Conservation (phyloP, 1,139 yeast genomes). For the Candida sojae region DNA sequence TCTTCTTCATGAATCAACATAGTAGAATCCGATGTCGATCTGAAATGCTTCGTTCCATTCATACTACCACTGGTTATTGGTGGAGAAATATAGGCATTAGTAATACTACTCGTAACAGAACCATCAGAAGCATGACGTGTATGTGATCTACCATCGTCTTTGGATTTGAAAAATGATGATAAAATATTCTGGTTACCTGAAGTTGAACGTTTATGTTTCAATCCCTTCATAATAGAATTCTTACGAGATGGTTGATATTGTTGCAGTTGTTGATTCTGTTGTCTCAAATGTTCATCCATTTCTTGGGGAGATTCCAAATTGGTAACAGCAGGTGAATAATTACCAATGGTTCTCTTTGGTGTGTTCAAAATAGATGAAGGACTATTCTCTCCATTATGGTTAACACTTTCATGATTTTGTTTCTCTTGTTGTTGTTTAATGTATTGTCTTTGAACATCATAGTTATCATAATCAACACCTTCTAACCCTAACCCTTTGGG, state of each 20-base stretch:
- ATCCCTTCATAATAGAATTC: slow-evolving; percentile 27
- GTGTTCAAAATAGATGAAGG: slow-evolving; percentile 6
- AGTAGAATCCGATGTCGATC: slow-evolving; percentile 44
- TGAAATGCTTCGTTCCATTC: slow-evolving; percentile 25
- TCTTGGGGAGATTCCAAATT: slow-evolving; percentile 27
- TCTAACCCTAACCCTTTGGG: slow-evolving; percentile 46
- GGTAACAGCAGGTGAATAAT: slow-evolving; percentile 38
- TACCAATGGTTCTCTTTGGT: slow-evolving; percentile 13
- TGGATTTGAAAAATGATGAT: slow-evolving; percentile 30
- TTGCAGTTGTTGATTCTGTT: slow-evolving; percentile 9
- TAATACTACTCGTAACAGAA: slow-evolving; percentile 24
- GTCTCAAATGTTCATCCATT: slow-evolving; percentile 4
- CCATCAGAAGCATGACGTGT: slow-evolving; percentile 47
- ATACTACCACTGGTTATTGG: slow-evolving; percentile 36
- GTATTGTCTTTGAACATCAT: slow-evolving; percentile 7
- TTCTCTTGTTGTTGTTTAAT: slow-evolving; percentile 9
- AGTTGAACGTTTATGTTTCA: slow-evolving; percentile 44
- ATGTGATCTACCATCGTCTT: slow-evolving; percentile 26
- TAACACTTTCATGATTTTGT: background rate
- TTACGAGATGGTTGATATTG: slow-evolving; percentile 7
- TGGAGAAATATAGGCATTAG: slow-evolving; percentile 45
- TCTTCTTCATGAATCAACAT: slow-evolving; percentile 10
- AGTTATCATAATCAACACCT: slow-evolving; percentile 30
- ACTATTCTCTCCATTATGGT: background rate
- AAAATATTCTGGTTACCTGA: slow-evolving; percentile 39